These are phyloP conservation scores for Thymus quinquecostatus DNA, from an alignment of 257 asterid species.

Conservation along the genomic window DNA sequence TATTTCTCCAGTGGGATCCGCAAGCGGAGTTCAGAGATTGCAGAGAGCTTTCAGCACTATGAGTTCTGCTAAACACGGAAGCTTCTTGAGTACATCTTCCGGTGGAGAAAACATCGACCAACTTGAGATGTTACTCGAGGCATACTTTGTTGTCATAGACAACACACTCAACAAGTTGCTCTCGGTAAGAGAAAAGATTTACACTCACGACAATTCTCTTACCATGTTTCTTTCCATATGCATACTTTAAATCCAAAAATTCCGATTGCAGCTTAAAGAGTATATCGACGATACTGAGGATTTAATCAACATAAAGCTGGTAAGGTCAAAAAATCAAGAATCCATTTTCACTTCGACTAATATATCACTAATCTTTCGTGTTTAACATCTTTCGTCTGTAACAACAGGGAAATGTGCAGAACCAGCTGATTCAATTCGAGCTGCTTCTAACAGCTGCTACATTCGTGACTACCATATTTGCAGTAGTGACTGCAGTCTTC, in stretches of 20 bases:
- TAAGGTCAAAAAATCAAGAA: constrained; percentile 31
- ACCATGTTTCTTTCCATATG: not conserved
- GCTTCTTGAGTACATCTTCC: constrained; percentile 70
- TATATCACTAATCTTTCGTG: not conserved
- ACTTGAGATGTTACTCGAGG: constrained; percentile 97
- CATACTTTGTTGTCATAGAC: constrained; percentile 86
- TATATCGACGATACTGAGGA: constrained; percentile 98
- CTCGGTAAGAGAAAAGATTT: constrained; percentile 60
- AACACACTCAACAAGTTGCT: constrained; percentile 84
- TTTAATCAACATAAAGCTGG: constrained; percentile 93
- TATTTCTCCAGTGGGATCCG: constrained; percentile 78
- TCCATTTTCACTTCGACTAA: constrained; percentile 6
- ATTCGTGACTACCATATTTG: constrained; percentile 77
- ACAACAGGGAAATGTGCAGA: constrained; percentile 98
- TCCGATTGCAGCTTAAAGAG: constrained; percentile 80
- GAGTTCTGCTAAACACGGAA: constrained; percentile 79
- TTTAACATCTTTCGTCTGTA: constrained; percentile 14
- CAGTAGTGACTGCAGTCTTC: constrained; percentile 90
- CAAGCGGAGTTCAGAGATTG: constrained; percentile 54
- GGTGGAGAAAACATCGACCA: constrained; percentile 84
- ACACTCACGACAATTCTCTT: not conserved
- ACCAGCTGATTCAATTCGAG: constrained; percentile 90
- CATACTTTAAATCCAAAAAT: not conserved
- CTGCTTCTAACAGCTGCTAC: constrained; percentile 97
- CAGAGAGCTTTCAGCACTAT: constrained; percentile 87